A percentile compares a stretch with the other conserved stretches of the same genome.
phyloP scores from a whole-genome alignment of 495 filamentous ascomycete genomes.

The Xanthoparmelia taractica region DNA sequence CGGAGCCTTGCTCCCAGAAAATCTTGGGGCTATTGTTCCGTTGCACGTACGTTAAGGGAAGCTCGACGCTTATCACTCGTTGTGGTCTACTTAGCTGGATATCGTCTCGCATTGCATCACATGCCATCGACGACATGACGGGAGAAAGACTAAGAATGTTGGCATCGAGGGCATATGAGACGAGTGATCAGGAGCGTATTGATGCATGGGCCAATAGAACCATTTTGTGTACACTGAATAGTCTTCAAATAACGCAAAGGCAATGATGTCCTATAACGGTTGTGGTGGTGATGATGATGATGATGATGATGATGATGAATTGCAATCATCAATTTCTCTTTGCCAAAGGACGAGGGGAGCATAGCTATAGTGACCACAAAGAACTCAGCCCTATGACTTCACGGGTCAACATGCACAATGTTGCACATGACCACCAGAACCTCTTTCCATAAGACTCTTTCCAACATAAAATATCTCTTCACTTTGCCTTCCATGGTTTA shows the following conservation, averaged over 20 bases:
- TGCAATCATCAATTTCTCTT: no score
- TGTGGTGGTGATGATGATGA: neutral
- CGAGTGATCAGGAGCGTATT: conserved; percentile 60
- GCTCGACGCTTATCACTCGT: conserved; percentile 77
- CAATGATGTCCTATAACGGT: neutral
- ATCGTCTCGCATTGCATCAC: conserved; percentile 44
- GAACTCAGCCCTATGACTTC: neutral
- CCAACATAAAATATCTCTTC: neutral
- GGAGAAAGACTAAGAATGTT: conserved; percentile 50
- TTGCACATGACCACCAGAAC: neutral
- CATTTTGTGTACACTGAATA: conserved; percentile 5
- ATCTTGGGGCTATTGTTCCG: conserved; percentile 68
- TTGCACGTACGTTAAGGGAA: conserved; percentile 65
- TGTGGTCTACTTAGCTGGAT: conserved; percentile 80
- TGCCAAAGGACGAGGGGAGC: no score
- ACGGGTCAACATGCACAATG: no score
- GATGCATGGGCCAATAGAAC: conserved; percentile 57
- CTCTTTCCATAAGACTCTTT: neutral
- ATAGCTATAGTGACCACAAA: neutral
- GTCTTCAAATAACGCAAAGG: neutral
- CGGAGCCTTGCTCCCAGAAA: conserved; percentile 52
- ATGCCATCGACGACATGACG: conserved; percentile 35
- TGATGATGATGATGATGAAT: neutral
- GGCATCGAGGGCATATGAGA: conserved; percentile 55
- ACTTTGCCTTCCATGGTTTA: neutral